Percentiles rank a stretch among this genome's conserved stretches.
These are phyloP conservation scores for Neostapfia colusana DNA, from an alignment of 176 grass and related monocot genomes.

Conservation along the genomic window DNA sequence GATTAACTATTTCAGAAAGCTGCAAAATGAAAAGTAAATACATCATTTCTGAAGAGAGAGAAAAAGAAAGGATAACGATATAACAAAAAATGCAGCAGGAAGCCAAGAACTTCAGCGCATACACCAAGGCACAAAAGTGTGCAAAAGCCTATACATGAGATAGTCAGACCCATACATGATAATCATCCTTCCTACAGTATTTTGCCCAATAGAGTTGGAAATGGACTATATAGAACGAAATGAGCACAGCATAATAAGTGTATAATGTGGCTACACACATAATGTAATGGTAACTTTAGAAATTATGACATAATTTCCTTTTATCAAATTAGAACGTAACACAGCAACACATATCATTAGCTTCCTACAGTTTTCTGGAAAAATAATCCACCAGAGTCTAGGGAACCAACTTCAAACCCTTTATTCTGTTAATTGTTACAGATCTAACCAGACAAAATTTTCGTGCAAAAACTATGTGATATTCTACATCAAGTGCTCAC, in stretches of 20 bases:
- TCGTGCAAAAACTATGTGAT: neutral
- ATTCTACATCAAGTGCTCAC: neutral
- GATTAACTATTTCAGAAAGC: slow-evolving; percentile 86
- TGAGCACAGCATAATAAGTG: slow-evolving; percentile 10
- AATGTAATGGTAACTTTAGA: too few relatives aligned
- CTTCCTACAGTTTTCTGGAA: neutral
- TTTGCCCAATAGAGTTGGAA: neutral
- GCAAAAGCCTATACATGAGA: neutral
- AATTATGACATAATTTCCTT: too few relatives aligned
- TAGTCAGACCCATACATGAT: neutral
- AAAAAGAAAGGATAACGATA: neutral
- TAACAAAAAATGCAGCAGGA: neutral
- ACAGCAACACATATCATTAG: neutral
- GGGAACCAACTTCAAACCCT: neutral
- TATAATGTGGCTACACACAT: neutral
- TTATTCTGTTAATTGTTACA: neutral
- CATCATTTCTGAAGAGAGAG: neutral
- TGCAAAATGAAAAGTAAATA: slow-evolving; percentile 27
- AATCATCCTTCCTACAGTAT: neutral
- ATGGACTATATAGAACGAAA: neutral
- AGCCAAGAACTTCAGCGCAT: neutral
- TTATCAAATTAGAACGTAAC: too few relatives aligned
- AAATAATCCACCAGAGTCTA: neutral
- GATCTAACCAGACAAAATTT: neutral
- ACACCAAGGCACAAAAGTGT: neutral